These are phyloP conservation scores for Phlebiopsis gigantea DNA, from an alignment of 768 basidiomycete species.

Conservation along the genomic window DNA sequence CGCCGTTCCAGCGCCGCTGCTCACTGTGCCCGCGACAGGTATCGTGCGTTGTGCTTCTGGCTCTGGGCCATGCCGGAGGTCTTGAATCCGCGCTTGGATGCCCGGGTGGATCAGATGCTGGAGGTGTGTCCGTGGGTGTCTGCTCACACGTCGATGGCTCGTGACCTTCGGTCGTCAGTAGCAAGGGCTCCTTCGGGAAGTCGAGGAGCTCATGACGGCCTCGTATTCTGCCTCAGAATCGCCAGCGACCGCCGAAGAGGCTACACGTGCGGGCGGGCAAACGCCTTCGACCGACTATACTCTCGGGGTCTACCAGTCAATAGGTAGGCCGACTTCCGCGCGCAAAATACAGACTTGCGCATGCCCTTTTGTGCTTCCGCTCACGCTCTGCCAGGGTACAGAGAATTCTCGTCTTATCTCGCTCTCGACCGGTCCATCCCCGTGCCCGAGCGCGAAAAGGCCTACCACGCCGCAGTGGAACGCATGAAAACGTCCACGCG, in stretches of 20 bases:
- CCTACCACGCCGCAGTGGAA: constrained; percentile 56
- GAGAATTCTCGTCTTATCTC: constrained; percentile 77
- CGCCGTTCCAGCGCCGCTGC: not conserved
- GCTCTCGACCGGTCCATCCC: constrained; percentile 29
- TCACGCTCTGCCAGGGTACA: constrained; percentile 76
- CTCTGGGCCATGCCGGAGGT: constrained; percentile 65
- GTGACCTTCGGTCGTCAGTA: constrained; percentile 24
- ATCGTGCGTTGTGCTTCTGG: constrained; percentile 87
- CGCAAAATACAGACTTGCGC: too few species aligned
- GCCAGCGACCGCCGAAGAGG: not conserved
- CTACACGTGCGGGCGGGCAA: not conserved
- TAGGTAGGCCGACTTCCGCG: constrained; percentile 52
- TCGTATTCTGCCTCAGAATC: not conserved
- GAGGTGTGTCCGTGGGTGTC: constrained; percentile 42
- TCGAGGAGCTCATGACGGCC: constrained; percentile 44
- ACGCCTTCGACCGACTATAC: constrained; percentile 50
- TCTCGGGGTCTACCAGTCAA: constrained; percentile 89
- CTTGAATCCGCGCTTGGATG: constrained; percentile 66
- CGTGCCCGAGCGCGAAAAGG: constrained; percentile 25
- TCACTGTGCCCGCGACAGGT: constrained; percentile 44
- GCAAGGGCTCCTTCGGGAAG: constrained; percentile 80
- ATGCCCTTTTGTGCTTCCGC: too few species aligned
- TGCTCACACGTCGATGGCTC: not conserved
- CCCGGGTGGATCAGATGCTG: constrained; percentile 86
- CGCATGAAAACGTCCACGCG: constrained; percentile 83